A percentile compares a stretch with the other conserved stretches of the same genome.
These are phyloP conservation scores for Leccinellum rugosiceps DNA, from an alignment of 768 basidiomycete species.

Conservation along the genomic window DNA sequence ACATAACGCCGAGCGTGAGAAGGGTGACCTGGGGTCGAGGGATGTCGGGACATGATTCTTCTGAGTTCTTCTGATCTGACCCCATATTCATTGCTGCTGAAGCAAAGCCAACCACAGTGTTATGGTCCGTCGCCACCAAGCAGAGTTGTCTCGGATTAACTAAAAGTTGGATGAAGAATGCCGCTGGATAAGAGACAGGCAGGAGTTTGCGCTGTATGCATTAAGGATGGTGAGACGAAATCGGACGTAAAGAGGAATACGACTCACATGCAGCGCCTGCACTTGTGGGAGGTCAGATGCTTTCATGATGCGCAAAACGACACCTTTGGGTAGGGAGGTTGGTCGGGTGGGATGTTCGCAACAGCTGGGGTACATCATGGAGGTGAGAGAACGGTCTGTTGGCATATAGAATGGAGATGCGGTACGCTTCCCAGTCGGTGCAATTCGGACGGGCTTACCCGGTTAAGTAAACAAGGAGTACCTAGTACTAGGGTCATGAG, in stretches of 20 bases:
- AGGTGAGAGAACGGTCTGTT: neutral
- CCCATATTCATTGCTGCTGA: slow-evolving; percentile 21
- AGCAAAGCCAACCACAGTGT: slow-evolving; percentile 25
- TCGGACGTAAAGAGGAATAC: neutral
- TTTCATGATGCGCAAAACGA: slow-evolving; percentile 27
- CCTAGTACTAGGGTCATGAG: neutral
- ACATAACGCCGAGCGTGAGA: slow-evolving; percentile 31
- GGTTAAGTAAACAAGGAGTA: neutral
- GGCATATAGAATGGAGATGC: neutral
- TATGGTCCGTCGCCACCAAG: slow-evolving; percentile 24
- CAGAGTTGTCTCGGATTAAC: slow-evolving; percentile 30
- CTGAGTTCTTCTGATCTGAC: slow-evolving; percentile 1
- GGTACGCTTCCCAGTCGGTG: slow-evolving; percentile 7
- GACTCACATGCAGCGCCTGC: slow-evolving; percentile 25
- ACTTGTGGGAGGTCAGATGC: slow-evolving; percentile 28
- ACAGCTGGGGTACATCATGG: slow-evolving; percentile 9
- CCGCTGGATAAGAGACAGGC: slow-evolving; percentile 25
- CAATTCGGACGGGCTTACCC: neutral
- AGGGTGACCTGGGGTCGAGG: slow-evolving; percentile 18
- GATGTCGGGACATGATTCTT: slow-evolving; percentile 2
- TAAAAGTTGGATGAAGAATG: slow-evolving; percentile 34
- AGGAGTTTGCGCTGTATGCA: slow-evolving; percentile 22
- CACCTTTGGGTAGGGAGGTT: neutral
- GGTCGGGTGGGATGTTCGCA: neutral
- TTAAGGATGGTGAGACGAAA: slow-evolving; percentile 2